Percentiles rank a stretch among this genome's conserved stretches.
These are phyloP conservation scores for Globisporangium iwayamae DNA, from an alignment of 352 stramenopile genomes.

Conservation along the genomic window DNA sequence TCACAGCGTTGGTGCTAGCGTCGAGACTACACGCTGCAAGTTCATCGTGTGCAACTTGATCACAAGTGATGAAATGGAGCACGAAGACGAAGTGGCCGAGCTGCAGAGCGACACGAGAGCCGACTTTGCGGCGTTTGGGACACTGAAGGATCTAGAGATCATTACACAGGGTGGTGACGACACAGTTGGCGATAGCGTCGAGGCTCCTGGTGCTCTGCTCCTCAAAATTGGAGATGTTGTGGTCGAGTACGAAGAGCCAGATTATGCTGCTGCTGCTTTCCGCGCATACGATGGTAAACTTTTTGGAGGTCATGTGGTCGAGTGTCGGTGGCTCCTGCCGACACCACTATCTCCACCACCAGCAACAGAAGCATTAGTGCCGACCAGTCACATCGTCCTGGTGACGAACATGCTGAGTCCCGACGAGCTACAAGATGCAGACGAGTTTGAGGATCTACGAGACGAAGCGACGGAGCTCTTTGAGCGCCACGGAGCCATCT, in stretches of 20 bases:
- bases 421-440: conserved; percentile 11
- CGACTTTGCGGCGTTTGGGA: conserved; percentile 29
- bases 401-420: conserved; percentile 13
- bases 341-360: not conserved
- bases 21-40: not conserved
- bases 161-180: no score
- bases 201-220: not conserved
- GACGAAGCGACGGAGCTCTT: conserved; percentile 5
- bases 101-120: conserved; percentile 31
- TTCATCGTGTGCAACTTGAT: conserved; percentile 37
- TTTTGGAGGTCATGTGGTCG: conserved; percentile 10
- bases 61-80: conserved; percentile 37
- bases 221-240: conserved; percentile 8
- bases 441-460: conserved; percentile 12
- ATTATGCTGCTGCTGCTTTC: conserved; percentile 9
- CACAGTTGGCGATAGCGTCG: not conserved
- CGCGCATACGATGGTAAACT: not conserved
- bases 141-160: conserved; percentile 22
- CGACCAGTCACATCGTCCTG: not conserved
- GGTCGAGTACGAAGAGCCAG: conserved; percentile 1
- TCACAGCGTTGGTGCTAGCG: not conserved
- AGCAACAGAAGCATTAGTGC: not conserved
- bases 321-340: conserved; percentile 5
- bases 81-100: conserved; percentile 51
- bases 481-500: not conserved